These are phyloP conservation scores for Iberis amara DNA, from an alignment of 441 rosid genomes.

Conservation along the genomic window DNA sequence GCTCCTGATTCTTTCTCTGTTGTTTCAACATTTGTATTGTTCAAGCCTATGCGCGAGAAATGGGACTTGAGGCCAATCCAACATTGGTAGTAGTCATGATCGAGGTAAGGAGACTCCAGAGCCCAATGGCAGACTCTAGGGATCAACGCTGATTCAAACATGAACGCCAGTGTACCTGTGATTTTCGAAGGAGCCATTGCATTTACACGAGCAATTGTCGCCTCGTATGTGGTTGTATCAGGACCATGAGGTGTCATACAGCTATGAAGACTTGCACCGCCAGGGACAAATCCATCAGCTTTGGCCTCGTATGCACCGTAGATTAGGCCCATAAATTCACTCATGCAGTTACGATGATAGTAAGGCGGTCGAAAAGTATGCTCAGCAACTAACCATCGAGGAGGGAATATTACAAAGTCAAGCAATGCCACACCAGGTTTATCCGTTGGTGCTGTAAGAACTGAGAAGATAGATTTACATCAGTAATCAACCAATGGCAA, in stretches of 20 bases:
- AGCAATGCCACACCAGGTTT: conserved; percentile 92
- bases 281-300: conserved; percentile 93
- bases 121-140: conserved; percentile 90
- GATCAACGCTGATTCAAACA: conserved; percentile 86
- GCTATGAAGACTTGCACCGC: conserved; percentile 92
- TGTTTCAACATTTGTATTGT: conserved; percentile 7
- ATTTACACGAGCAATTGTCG: conserved; percentile 54
- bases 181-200: conserved; percentile 61
- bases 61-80: conserved; percentile 92
- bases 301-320: conserved; percentile 97
- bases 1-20: conserved; percentile 15
- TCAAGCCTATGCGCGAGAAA: conserved; percentile 41
- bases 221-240: conserved; percentile 85
- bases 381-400: conserved; percentile 93
- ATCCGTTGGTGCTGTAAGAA: conserved; percentile 93
- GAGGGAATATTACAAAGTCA: conserved; percentile 94
- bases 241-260: conserved; percentile 99
- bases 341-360: conserved; percentile 97
- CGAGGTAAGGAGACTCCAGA: conserved; percentile 59
- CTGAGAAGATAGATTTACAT: conserved; percentile 35
- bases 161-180: conserved; percentile 82
- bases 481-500: conserved; percentile 17
- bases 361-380: conserved; percentile 95
- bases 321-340: conserved; percentile 95
- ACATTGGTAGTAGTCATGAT: conserved; percentile 77